These are phyloP conservation scores for Herpetomonas tarakana DNA, from an alignment of 208 protist species.

Conservation along the genomic window DNA sequence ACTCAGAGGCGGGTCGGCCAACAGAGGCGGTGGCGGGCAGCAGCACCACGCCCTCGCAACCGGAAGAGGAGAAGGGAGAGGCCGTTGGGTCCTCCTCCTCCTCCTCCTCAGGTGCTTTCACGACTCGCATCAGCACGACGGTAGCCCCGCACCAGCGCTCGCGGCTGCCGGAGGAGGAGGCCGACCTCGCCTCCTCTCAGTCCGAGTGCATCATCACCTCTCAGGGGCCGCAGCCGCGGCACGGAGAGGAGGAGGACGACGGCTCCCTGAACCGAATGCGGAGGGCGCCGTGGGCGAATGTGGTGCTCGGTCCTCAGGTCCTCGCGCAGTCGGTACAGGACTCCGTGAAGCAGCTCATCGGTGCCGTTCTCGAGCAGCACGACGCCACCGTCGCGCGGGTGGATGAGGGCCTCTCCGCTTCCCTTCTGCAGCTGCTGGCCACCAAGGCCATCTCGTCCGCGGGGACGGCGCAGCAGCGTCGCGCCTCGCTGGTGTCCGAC, in stretches of 20 bases:
- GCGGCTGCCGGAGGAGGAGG: neutral
- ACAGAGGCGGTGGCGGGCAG: neutral
- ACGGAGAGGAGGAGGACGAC: neutral
- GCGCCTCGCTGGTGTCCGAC: neutral
- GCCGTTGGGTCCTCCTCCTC: neutral
- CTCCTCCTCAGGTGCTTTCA: neutral
- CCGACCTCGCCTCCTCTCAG: neutral
- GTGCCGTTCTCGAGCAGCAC: slow-evolving; percentile 24
- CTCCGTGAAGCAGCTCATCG: slow-evolving; percentile 23
- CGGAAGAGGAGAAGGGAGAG: slow-evolving; percentile 5
- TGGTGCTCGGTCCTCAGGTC: slow-evolving; percentile 1
- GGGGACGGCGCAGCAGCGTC: slow-evolving; percentile 3
- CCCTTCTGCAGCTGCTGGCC: slow-evolving; percentile 25
- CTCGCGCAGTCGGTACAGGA: slow-evolving; percentile 10
- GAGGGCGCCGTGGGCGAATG: neutral
- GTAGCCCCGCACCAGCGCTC: too few species aligned
- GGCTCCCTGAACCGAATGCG: neutral
- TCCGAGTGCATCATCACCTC: neutral
- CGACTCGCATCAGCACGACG: neutral
- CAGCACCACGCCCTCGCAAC: neutral
- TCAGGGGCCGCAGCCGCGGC: neutral
- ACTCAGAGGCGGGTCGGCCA: too few species aligned
- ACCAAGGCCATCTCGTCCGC: slow-evolving; percentile 4
- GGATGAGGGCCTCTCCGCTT: slow-evolving; percentile 18
- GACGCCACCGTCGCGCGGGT: slow-evolving; percentile 10